Percentiles rank a stretch among this genome's conserved stretches.
phyloP scores from a whole-genome alignment of 176 grass and related monocot genomes.

The Musa troglodytarum region DNA sequence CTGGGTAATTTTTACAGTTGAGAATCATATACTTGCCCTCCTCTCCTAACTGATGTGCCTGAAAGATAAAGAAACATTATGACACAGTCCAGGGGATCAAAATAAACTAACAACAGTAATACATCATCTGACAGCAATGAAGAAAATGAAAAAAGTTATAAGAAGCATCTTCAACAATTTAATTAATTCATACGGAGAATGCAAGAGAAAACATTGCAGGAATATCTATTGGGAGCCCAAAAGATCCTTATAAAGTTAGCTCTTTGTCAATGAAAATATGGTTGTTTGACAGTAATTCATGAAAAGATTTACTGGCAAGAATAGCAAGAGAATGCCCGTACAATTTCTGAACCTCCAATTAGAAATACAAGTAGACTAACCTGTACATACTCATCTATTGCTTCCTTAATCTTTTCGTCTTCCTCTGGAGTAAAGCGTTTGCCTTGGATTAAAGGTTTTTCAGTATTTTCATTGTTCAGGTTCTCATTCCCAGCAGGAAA shows the following conservation, averaged over 20 bases:
- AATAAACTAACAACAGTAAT: background rate
- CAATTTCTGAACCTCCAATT: constrained; percentile 2
- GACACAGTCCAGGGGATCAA: background rate
- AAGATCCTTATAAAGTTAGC: too few species aligned
- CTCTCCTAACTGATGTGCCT: constrained; percentile 68
- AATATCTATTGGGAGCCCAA: too few species aligned
- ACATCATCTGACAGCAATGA: background rate
- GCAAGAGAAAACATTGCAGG: too few species aligned
- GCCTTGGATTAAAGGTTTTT: constrained; percentile 36
- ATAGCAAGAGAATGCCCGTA: background rate
- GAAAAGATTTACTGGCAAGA: too few species aligned
- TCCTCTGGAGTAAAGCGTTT: constrained; percentile 50
- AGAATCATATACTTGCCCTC: constrained; percentile 56
- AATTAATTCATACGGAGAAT: background rate
- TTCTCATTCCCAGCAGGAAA: constrained; percentile 25
- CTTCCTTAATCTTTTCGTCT: constrained; percentile 38
- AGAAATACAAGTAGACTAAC: constrained; percentile 25
- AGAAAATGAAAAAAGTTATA: background rate
- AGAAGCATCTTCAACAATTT: background rate
- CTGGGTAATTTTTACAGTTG: constrained; percentile 8
- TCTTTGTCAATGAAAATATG: too few species aligned
- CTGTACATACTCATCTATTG: constrained; percentile 40
- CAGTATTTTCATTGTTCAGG: background rate
- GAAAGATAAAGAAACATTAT: constrained; percentile 20
- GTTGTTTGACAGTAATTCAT: too few species aligned